Evolutionary conservation across 768 basidiomycete genomes (phyloP), one percentile per base, ranked within the genome.

Genomic region (Holtermannia corniformis): DNA sequence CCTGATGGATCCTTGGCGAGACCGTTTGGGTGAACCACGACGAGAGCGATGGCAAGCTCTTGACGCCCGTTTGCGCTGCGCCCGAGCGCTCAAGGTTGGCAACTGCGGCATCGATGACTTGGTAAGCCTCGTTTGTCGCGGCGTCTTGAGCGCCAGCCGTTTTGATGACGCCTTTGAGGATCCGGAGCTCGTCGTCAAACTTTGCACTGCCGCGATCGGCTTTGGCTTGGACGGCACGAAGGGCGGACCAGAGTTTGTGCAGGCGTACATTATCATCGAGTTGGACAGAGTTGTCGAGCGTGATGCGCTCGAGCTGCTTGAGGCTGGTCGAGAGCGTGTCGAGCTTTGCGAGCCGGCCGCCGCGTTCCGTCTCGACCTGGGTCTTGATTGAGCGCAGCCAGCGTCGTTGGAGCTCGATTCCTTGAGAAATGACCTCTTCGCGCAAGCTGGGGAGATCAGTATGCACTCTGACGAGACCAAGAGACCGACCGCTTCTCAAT

Each of bases 311-410:
- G 25, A 99, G 81, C 57, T 87, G 84, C 72, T 95, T 92, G 60
- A 97, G 75, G 44, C 85, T 84, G 4, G 86, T 81, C 10, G 90
- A 84, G 44, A 99, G 83, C 70, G 92, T 87, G 65, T 93, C 90
- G 27, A 99, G 82, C 73, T 91, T 95, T 43, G 90, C 86, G 10
- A 99, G 79, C 50, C 95, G 85, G 12, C 91, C 91, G 14, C 90
- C 90, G 42, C 95, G 89, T 73, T 99, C 95, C 66, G 89, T 81
- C 73, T 99, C 93, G 52, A 99, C 92, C 58, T 84, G 85, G 47
- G 91, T 79, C 75, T 96, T 95, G 77, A 97, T 83, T 54, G 96
- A 90, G 26, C 88, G 83, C 41, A 99, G 86, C 92, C 93, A 97
- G 50, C 88, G 81, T 47, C 91, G 83, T 70, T 97, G 95, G 21